Evolutionary conservation across 2,329 filamentous ascomycete genomes (phyloP), one percentile per base, ranked within the genome.

Genomic region (Sporothrix phasma): DNA sequence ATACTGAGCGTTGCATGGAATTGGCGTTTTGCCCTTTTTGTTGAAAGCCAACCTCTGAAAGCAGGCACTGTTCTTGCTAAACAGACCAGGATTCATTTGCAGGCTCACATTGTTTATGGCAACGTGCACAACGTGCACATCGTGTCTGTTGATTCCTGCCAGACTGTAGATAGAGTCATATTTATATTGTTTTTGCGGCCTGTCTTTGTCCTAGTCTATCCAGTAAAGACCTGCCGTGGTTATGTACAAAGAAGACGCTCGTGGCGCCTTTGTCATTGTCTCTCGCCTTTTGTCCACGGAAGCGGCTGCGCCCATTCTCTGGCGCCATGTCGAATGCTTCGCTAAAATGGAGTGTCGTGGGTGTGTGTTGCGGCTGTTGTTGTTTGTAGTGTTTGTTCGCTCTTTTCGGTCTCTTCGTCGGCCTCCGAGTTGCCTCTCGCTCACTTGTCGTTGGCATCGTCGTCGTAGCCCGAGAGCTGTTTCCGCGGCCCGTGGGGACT

Each of bases 381-480:
- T 17, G 11, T 53, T 53, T 53, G 37, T 62, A 22, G 24, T 54
- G 13, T 62, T 45, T 13, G 8, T 31, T 45, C 61, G 34, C 34
- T 43, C 34, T 37, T 24, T 26, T 61, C 24, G 22, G 17, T 17
- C 17, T 39, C 46, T 41, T 49, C n/a, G 17, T 13, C 17, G n/a
- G 1, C 26, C 34, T 17, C 13, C 29, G 8, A 7, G 8, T 24
- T 10, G 19, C 15, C 10, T 11, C 26, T 31, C 5, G 31, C 37
- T 65, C 61, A 67, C 53, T 67, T 66, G 58, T 66, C 64, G 60
- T 66, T 67, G 59, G 41, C 72, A 22, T 79, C 79, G 71, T 87
- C 84, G 70, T 85, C 84, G 73, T 84, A 87, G 65, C 83, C 84
- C 51, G 76, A 80, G 67, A 87, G 69, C 68, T 78, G 77, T 77